phyloP scores from a whole-genome alignment of 2,329 filamentous ascomycete species.

The Neospermospora avenae region DNA sequence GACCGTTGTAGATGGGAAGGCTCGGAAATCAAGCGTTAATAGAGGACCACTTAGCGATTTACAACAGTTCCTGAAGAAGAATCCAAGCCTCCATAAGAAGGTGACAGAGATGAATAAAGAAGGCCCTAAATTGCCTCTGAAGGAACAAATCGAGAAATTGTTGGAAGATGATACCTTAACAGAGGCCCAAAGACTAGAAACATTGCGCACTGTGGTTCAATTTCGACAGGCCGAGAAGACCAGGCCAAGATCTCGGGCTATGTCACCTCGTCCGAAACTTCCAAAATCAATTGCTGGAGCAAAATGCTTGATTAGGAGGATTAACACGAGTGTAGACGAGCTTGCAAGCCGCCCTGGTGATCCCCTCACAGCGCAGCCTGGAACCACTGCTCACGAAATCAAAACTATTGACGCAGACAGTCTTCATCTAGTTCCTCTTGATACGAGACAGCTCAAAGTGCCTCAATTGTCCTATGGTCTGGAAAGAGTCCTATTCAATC shows the following conservation, averaged over 20 bases:
- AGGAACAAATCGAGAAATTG: background rate
- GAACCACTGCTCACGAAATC: constrained; percentile 23
- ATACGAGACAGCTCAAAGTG: constrained; percentile 30
- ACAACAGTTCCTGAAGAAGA: background rate
- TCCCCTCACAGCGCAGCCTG: background rate
- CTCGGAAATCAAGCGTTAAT: background rate
- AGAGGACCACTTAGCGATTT: too few relatives aligned
- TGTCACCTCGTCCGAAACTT: background rate
- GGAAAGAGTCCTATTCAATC: constrained; percentile 79
- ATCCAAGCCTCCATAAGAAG: background rate
- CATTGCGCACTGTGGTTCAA: background rate
- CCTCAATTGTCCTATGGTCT: constrained; percentile 34
- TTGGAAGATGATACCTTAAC: background rate
- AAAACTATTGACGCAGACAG: constrained; percentile 28
- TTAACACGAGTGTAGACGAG: background rate
- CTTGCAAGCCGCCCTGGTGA: background rate
- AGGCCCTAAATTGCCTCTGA: background rate
- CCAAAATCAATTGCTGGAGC: background rate
- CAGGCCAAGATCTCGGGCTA: background rate
- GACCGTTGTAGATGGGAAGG: background rate
- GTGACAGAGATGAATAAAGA: background rate
- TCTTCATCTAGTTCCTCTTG: constrained; percentile 30
- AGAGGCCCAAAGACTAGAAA: background rate
- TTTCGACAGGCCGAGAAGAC: background rate
- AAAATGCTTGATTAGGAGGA: background rate